Evolutionary conservation across 2,329 filamentous ascomycete genomes (phyloP).

Genomic region (Rhinocladiella similis): DNA sequence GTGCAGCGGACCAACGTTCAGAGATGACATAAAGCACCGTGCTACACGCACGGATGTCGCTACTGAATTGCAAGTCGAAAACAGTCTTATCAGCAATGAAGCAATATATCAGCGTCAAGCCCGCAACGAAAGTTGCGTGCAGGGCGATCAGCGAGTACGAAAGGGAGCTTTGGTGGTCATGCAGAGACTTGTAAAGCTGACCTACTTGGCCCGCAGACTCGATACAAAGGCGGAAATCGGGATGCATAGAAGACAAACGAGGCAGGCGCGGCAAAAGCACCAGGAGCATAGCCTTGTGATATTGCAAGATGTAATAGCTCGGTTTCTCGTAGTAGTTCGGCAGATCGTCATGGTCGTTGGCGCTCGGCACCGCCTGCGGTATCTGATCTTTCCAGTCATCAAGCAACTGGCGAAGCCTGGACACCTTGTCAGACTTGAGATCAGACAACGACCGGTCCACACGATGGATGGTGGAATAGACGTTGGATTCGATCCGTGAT

Average conservation of each 20-base stretch:
- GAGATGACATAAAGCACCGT: slow-evolving; percentile 9
- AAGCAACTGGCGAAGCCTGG: background rate
- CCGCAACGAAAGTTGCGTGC: slow-evolving; percentile 3
- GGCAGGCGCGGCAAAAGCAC: background rate
- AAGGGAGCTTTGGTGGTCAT: slow-evolving; percentile 1
- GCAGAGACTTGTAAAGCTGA: slow-evolving; percentile 3
- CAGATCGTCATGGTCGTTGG: background rate
- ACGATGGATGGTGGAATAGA: background rate
- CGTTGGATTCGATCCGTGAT: background rate
- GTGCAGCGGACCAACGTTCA: slow-evolving; percentile 1
- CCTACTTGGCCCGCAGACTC: background rate
- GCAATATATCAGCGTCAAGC: slow-evolving; percentile 1
- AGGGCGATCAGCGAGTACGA: slow-evolving; percentile 3
- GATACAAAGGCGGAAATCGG: slow-evolving; percentile 1
- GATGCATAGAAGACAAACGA: background rate
- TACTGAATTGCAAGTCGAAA: background rate
- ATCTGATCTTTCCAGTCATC: slow-evolving; percentile 1
- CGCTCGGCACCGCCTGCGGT: background rate
- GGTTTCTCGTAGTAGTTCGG: background rate
- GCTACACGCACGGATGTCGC: slow-evolving; percentile 8
- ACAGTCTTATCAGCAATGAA: slow-evolving; percentile 1
- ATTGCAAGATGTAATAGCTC: slow-evolving; percentile 1
- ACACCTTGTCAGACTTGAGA: background rate
- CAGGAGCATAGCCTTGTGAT: background rate
- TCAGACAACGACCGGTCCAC: background rate